These are phyloP conservation scores for Xylaria sp. DNA, from an alignment of 2,329 filamentous ascomycete species.

Conservation along the genomic window DNA sequence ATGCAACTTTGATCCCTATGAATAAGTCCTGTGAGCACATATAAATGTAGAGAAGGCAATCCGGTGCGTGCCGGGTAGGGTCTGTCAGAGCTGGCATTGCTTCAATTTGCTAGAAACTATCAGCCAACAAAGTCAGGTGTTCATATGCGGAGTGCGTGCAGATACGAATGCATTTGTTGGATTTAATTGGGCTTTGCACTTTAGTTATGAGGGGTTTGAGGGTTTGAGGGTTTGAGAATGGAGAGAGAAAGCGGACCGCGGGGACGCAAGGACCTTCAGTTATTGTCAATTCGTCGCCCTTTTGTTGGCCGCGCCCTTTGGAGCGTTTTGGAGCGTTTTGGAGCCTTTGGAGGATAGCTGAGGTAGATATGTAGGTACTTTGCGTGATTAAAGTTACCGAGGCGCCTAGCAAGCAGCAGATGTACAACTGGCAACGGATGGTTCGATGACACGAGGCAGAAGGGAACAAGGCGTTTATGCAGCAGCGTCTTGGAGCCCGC, in stretches of 20 bases:
- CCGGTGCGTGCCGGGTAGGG: not conserved
- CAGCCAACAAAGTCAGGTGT: not conserved
- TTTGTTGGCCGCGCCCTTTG: constrained; percentile 19
- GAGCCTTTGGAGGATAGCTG: no score
- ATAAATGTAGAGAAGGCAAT: not conserved
- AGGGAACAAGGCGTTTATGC: constrained; percentile 16
- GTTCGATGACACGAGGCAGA: constrained; percentile 1
- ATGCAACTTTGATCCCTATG: not conserved
- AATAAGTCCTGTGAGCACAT: not conserved
- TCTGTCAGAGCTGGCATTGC: not conserved
- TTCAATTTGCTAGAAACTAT: not conserved
- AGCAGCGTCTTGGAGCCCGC: not conserved
- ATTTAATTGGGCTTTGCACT: not conserved
- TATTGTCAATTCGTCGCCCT: constrained; percentile 15
- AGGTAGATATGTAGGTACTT: not conserved
- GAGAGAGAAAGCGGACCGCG: constrained; percentile 2
- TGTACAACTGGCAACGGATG: not conserved
- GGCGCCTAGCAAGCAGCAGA: not conserved
- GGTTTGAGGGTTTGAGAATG: no score
- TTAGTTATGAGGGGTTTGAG: constrained; percentile 1
- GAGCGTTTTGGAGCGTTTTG: no score
- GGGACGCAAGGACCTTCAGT: not conserved
- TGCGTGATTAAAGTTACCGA: not conserved
- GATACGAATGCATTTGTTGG: constrained; percentile 17
- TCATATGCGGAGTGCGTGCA: constrained; percentile 15